Percentiles rank a stretch among this genome's conserved stretches.
phyloP scores from a whole-genome alignment of 2,329 filamentous ascomycete species.

The Pyricularia sp. region DNA sequence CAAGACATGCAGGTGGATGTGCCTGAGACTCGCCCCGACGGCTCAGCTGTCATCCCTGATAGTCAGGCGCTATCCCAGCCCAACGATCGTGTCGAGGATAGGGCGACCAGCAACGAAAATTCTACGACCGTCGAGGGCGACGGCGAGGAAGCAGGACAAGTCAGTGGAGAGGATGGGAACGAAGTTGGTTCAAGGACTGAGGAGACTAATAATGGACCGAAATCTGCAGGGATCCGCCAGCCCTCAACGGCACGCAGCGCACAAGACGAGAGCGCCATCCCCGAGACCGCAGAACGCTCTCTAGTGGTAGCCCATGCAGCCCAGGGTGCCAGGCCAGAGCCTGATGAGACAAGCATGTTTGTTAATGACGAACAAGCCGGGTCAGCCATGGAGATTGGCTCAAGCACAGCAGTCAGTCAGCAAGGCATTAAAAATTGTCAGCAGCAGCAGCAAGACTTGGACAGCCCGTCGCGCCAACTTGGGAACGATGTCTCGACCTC shows the following conservation, averaged over 20 bases:
- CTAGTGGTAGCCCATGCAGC: neutral
- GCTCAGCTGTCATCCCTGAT: conserved; percentile 13
- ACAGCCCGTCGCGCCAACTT: conserved; percentile 18
- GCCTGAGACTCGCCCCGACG: conserved; percentile 2
- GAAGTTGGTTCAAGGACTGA: neutral
- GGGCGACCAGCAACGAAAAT: conserved; percentile 3
- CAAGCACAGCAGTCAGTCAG: neutral
- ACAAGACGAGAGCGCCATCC: neutral
- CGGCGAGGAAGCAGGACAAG: neutral
- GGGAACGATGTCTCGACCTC: conserved; percentile 6
- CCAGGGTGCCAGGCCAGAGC: neutral
- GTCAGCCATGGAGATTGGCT: neutral
- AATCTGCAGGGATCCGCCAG: neutral
- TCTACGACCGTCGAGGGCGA: conserved; percentile 1
- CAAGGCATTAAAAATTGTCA: neutral
- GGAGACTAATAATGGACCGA: neutral
- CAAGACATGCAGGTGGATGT: conserved; percentile 5
- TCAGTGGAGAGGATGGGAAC: neutral
- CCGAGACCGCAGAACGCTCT: neutral
- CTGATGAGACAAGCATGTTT: neutral
- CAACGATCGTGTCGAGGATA: conserved; percentile 3
- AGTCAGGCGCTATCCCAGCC: conserved; percentile 17
- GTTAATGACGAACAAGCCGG: neutral
- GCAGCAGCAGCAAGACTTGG: conserved; percentile 7
- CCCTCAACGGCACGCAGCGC: neutral